Base-by-base conservation (phyloP, 2,329 filamentous ascomycete genomes). In the Helotiales sp. region DNA sequence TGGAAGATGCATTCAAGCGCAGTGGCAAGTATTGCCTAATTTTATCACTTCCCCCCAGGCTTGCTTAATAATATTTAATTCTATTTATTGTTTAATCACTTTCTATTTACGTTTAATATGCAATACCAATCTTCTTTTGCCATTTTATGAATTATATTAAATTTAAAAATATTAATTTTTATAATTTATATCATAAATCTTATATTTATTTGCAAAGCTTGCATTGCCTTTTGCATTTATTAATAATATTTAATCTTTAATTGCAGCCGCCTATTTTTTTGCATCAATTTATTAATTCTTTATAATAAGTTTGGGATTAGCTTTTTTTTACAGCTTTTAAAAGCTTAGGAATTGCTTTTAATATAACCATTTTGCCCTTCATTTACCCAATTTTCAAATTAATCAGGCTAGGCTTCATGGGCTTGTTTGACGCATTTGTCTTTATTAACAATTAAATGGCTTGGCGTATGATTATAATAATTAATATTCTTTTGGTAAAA, bases 271-370 rank as follows among this genome's bases (percentile, higher is more conserved):
- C 62, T 32, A 49, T 64, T 64, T 24, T 64, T 37, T 24, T 26
- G 45, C n/a, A 34, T 64, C n/a, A 58, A n/a, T 37, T 64, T 52
- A 37, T 64, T 5, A 20, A 64, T 64, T 43, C 52, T 57, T 24
- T 59, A 5, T 20, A 24, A 64, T 8, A 64, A 26, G 22, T 50
- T 40, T 17, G 22, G 52, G 52, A 47, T 58, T 2, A 37, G 34
- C 32, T 40, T 40, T n/a, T 49, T 64, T 64, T 64, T 24, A 24
- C 45, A 28, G 62, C 62, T 47, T 57, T 11, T 17, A 64, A 22
- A 13, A 22, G 37, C 50, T 64, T 50, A 24, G 50, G 49, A 17
- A 50, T 64, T 49, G 61, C 50, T 32, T 64, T 34, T 22, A 64
- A 34, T 40, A 34, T 37, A 11, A 64, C 40, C 20, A 37, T 64